Evolutionary conservation across 208 protist genomes (phyloP).

Genomic region (Leishmania major): DNA sequence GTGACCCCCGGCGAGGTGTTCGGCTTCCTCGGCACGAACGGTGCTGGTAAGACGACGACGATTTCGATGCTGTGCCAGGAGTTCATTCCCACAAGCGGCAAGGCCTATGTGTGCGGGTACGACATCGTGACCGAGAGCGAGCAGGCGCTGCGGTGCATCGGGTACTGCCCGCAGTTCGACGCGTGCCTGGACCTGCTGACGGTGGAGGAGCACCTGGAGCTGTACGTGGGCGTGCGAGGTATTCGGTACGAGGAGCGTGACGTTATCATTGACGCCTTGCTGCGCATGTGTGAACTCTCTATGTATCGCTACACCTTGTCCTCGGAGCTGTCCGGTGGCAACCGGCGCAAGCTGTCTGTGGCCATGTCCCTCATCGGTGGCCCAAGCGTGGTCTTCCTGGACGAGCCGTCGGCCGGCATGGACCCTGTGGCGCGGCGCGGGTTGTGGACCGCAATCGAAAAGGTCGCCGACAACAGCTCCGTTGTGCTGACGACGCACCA

Average conservation of each 20-base stretch:
- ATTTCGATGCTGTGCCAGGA: constrained; percentile 88
- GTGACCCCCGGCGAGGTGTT: constrained; percentile 82
- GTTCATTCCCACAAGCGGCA: constrained; percentile 65
- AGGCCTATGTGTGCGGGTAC: constrained; percentile 49
- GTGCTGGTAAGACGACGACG: constrained; percentile 88
- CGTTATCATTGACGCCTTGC: constrained; percentile 30
- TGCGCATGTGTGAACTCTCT: constrained; percentile 34
- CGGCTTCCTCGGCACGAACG: constrained; percentile 90
- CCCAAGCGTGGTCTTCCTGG: constrained; percentile 59
- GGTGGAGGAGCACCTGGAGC: constrained; percentile 90
- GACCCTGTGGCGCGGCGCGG: constrained; percentile 55
- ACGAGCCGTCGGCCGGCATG: constrained; percentile 78
- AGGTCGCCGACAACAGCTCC: constrained; percentile 59
- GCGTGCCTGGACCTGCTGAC: constrained; percentile 92
- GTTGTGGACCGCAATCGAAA: constrained; percentile 72
- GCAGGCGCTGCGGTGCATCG: constrained; percentile 70
- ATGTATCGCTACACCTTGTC: constrained; percentile 33
- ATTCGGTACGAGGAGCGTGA: constrained; percentile 35
- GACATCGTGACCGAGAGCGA: constrained; percentile 46
- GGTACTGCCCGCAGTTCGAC: constrained; percentile 97
- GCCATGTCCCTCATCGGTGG: constrained; percentile 65
- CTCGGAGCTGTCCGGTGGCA: constrained; percentile 54
- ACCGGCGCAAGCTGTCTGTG: constrained; percentile 67
- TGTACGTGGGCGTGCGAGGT: constrained; percentile 38
- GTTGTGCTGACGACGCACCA: constrained; percentile 93